A percentile compares a stretch with the other conserved stretches of the same genome.
Conservation (phyloP, 441 rosid genomes). For the Raphanus hybrid region DNA sequence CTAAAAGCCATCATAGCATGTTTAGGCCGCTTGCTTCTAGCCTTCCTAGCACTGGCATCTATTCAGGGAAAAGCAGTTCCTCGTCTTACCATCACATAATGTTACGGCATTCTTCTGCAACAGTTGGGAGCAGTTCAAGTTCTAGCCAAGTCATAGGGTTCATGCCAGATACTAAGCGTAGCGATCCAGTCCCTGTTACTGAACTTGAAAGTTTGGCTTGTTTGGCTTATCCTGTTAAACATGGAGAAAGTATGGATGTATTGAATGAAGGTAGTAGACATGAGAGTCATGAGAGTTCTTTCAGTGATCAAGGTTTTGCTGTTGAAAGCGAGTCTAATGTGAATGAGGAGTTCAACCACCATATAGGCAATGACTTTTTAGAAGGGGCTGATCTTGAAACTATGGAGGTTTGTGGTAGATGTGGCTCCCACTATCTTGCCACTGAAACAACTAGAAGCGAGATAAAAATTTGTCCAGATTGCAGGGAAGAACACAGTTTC, state of each 20-base stretch:
- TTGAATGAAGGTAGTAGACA: conserved; percentile 50
- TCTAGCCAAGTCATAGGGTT: conserved; percentile 63
- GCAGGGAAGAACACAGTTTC: conserved; percentile 55
- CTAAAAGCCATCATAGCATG: conserved; percentile 95
- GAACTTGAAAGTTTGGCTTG: conserved; percentile 48
- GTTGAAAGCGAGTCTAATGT: conserved; percentile 48
- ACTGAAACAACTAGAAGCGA: conserved; percentile 50
- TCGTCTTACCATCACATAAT: conserved; percentile 58
- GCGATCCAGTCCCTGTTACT: conserved; percentile 53
- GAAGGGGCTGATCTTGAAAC: conserved; percentile 56
- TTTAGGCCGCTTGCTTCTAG: conserved; percentile 97
- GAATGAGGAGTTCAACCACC: conserved; percentile 53
- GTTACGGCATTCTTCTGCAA: conserved; percentile 71
- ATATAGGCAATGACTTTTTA: conserved; percentile 50
- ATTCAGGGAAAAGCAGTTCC: conserved; percentile 70
- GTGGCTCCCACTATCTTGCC: conserved; percentile 60
- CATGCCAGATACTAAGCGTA: conserved; percentile 60
- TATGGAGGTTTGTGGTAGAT: conserved; percentile 60
- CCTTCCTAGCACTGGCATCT: conserved; percentile 90
- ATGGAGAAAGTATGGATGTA: conserved; percentile 54
- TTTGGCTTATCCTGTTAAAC: conserved; percentile 49
- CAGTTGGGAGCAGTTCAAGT: conserved; percentile 71
- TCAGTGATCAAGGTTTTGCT: conserved; percentile 48
- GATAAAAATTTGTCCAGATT: conserved; percentile 68
- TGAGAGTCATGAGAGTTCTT: conserved; percentile 49